Evolutionary conservation across 768 basidiomycete genomes (phyloP), one percentile per base, ranked within the genome.

Genomic region (Lactifluus subvellereus): DNA sequence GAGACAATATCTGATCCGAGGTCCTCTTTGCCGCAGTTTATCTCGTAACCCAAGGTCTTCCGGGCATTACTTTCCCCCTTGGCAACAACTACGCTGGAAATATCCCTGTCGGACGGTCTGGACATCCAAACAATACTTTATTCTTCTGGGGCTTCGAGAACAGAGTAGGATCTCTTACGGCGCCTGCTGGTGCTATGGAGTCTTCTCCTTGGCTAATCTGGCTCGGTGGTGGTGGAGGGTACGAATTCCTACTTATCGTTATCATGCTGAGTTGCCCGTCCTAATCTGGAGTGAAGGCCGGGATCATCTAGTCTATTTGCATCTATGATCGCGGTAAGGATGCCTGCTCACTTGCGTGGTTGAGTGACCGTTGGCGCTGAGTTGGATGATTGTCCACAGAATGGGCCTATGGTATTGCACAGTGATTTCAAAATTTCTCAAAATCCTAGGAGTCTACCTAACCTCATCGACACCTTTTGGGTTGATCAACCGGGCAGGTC

Each of bases 261-360:
- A 13, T 13, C 49, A 10, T 3, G 37, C 30, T 40, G 37, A 52
- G 48, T 30, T 47, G 32, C 22, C 20, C 4, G 27, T 13, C 22
- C 47, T 27, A 8, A 27, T 48, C 11, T 3, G 4, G 11, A 10
- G 20, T 16, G 14, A 57, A 79, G 88, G 18, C 87, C 88, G 3
- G 88, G 88, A 20, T 81, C 86, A 6, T 89, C 88, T 13, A 87
- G 87, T 71, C 74, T 89, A 69, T 73, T 80, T 50, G 87, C 87
- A 6, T 72, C 86, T 54, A 74, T 87, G 53, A 81, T 85, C 40
- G 87, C 88, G 78, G 71, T 70, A 45, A 30, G n/a, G 27, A 18
- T 48, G 6, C n/a, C 20, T 18, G 13, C 33, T 38, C 7, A 27
- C 30, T 37, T 51, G 10, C 30, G 6, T 33, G 10, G 42, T 40